phyloP scores from a whole-genome alignment of 345 rosid genomes.

The Heritiera fomes region DNA sequence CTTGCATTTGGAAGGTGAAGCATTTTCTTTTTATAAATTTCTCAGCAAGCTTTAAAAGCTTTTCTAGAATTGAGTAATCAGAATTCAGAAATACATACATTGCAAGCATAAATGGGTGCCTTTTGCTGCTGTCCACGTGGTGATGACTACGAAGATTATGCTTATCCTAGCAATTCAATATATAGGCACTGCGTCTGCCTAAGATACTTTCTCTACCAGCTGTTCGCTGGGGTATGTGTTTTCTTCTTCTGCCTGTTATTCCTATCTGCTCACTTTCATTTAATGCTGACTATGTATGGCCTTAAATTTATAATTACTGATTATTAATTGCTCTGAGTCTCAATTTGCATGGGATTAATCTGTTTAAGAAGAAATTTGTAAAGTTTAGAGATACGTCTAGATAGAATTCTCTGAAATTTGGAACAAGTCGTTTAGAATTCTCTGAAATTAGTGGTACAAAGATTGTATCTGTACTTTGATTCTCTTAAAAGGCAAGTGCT shows the following conservation, averaged over 20 bases:
- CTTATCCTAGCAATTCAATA: slow-evolving; percentile 46
- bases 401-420: neutral
- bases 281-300: neutral
- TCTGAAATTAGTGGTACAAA: too few relatives aligned
- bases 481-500: too few relatives aligned
- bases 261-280: neutral
- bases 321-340: neutral
- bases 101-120: slow-evolving; percentile 42
- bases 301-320: neutral
- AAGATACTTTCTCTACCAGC: slow-evolving; percentile 51
- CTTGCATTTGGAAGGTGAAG: neutral
- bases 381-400: neutral
- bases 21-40: neutral
- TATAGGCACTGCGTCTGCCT: slow-evolving; percentile 54
- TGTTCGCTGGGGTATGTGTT: slow-evolving; percentile 52
- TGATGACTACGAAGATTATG: slow-evolving; percentile 58
- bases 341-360: neutral
- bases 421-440: too few relatives aligned
- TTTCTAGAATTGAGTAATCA: neutral
- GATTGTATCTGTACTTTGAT: too few relatives aligned
- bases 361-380: neutral
- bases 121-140: slow-evolving; percentile 58
- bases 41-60: neutral
- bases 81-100: slow-evolving; percentile 5
- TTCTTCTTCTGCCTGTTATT: neutral